Base-by-base conservation (phyloP, 192 early-diverging fungal species). In the Backusella circina region DNA sequence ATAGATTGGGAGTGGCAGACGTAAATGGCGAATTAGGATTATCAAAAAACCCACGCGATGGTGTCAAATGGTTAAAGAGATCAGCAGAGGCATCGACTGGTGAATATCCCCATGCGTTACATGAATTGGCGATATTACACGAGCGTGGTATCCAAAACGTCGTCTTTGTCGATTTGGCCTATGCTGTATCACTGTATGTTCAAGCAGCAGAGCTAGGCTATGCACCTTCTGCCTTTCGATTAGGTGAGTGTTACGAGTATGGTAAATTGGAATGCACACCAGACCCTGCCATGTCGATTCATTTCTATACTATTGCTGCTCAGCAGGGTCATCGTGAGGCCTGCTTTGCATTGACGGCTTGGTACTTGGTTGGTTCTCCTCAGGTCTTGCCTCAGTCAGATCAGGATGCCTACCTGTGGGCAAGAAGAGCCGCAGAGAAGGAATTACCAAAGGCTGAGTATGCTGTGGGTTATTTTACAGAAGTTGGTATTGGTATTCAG, bases 121-220 rank as follows among this genome's bases (percentile, higher is more conserved):
- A 89, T 50, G 88, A 91, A 75, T 73, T 91, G n/a, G 86, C 83
- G 2, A 78, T 83, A 47, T 73, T 91, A 37, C 88, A 91, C 66
- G 87, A 88, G 76, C 70, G 77, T 12, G 89, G 89, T 5, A 84
- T 91, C 28, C 84, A 87, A 28, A 88, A 91, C 65, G 80, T 87
- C 21, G 80, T 90, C 21, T 90, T 89, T 81, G 82, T 88, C 21
- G 89, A 91, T 74, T 68, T 82, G 12, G 83, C 87, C n/a, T 91
- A 93, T 79, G 86, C 91, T 7, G 76, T 90, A 16, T 83, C 83
- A 47, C 74, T 92, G 15, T 86, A 91, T 41, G 81, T 82, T 13
- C 89, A 92, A 71, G 90, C 91, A 2, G 89, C 89, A 0, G 83
- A 89, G 13, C 74, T 93, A 15, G 91, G 87, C 18, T 90, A 93